Base-by-base conservation (phyloP, 176 grass and related monocot genomes). In the Oropetium thomaeum region DNA sequence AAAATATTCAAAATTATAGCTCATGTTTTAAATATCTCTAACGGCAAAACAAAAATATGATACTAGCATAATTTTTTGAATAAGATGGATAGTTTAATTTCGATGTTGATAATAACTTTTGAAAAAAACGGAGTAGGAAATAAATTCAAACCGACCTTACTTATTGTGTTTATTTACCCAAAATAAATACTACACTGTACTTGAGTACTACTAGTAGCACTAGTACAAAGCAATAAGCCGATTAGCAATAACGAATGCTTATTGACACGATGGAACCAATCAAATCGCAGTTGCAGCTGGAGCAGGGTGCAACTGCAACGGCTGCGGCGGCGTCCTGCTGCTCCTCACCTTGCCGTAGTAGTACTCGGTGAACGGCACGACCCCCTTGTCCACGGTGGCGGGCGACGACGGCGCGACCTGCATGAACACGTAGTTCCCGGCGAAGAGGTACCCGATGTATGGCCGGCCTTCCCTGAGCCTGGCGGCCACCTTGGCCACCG, bases 371-470 rank as follows among this genome's bases (percentile, higher is more conserved):
- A 79, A 68, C 0, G 86, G 68, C 61, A 39, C 2, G 79, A 73
- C 53, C 0, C 35, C 44, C 1, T 3, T 23, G 55, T 32, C 33
- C 81, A 40, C 81, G 67, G 75, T 26, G 52, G 82, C 72, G 23
- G 81, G 81, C 19, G 96, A 88, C 17, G 95, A 88, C 60, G 96
- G 96, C 16, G 58, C 72, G 66, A 99, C 96, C 83, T 99, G 96
- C 73, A 95, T 34, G 91, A 99, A 95, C 96, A 95, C 84, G 69
- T 99, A 95, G 87, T 95, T 99, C 27, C 96, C 91, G 26, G 96
- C 84, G 71, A 99, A 95, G 29, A 98, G 85, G 41, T 94, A 91
- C 0, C 70, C 91, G 8, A 94, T 14, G 69, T 88, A 92, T 0
- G 89, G 89, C 23, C 87, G 82, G 17, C 89, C 96, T 62, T 98